These are phyloP conservation scores for Daldinia sp. DNA, from an alignment of 2,329 filamentous ascomycete genomes.

Conservation along the genomic window DNA sequence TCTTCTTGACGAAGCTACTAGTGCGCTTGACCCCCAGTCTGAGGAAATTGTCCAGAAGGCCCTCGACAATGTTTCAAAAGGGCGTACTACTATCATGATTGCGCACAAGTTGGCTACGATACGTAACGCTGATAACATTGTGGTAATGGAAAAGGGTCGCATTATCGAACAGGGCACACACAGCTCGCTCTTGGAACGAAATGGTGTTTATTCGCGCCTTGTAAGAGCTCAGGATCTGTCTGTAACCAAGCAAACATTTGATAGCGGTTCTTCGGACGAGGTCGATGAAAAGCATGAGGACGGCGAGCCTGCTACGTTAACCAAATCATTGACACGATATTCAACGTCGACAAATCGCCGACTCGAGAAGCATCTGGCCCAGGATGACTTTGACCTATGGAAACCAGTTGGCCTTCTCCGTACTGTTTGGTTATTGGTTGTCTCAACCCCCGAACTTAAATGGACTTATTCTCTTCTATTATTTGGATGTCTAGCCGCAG, in stretches of 20 bases:
- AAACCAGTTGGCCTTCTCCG: constrained; percentile 8
- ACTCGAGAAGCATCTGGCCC: neutral
- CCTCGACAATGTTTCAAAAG: constrained; percentile 82
- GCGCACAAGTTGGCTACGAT: constrained; percentile 91
- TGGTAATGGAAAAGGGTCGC: constrained; percentile 52
- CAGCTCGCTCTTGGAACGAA: constrained; percentile 27
- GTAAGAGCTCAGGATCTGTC: neutral
- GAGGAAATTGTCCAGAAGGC: constrained; percentile 83
- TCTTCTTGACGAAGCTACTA: constrained; percentile 82
- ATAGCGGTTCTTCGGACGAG: neutral
- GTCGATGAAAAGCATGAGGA: neutral
- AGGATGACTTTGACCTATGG: neutral
- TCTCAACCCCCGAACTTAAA: constrained; percentile 4
- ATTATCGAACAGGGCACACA: constrained; percentile 45
- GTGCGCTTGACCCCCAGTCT: constrained; percentile 57
- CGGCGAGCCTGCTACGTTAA: neutral
- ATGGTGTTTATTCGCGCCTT: neutral
- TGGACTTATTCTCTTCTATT: neutral
- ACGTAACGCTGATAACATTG: constrained; percentile 91
- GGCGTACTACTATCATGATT: constrained; percentile 88
- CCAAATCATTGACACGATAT: neutral
- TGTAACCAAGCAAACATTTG: neutral
- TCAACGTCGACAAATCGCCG: neutral
- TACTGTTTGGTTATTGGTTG: neutral
- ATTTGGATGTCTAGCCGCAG: constrained; percentile 2